Percentiles rank a stretch among this genome's conserved stretches.
Conservation (phyloP, 2,329 filamentous ascomycete species). For the Metarhizium anisopliae region DNA sequence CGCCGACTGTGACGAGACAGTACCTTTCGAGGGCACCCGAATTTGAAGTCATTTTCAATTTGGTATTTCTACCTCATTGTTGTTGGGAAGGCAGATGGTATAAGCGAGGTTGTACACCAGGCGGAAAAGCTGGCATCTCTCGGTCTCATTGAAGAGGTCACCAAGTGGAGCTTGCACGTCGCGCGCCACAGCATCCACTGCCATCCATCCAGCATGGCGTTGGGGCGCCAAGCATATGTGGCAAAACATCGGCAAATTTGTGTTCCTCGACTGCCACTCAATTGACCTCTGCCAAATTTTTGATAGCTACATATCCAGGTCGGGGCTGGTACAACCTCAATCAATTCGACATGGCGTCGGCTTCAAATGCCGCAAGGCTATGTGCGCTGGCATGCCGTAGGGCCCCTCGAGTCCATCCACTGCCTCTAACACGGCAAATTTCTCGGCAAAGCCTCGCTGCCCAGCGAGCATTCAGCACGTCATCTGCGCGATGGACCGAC, state of each 20-base stretch:
- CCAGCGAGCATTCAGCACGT: constrained; percentile 22
- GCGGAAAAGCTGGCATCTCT: not conserved
- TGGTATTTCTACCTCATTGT: not conserved
- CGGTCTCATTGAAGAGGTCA: not conserved
- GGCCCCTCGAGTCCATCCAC: constrained; percentile 14
- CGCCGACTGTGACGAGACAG: constrained; percentile 86
- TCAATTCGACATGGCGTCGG: constrained; percentile 25
- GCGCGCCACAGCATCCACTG: not conserved
- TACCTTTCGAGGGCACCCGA: constrained; percentile 17
- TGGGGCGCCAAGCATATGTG: not conserved
- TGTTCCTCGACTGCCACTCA: not conserved
- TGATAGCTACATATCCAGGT: constrained; percentile 17
- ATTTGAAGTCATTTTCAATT: constrained; percentile 5
- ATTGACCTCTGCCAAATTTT: constrained; percentile 16
- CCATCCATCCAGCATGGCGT: not conserved
- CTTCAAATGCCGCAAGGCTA: constrained; percentile 27
- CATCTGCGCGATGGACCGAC: constrained; percentile 15
- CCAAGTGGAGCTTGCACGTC: not conserved
- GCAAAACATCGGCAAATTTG: constrained; percentile 3
- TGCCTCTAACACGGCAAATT: constrained; percentile 16
- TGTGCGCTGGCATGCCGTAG: constrained; percentile 25
- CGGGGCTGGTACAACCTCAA: not conserved
- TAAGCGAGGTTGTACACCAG: not conserved
- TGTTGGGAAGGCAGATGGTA: not conserved
- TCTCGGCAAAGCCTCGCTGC: constrained; percentile 12